A percentile compares a stretch with the other conserved stretches of the same genome.
phyloP scores from a whole-genome alignment of 139 green algal genomes.

The Coelastrella sp. region DNA sequence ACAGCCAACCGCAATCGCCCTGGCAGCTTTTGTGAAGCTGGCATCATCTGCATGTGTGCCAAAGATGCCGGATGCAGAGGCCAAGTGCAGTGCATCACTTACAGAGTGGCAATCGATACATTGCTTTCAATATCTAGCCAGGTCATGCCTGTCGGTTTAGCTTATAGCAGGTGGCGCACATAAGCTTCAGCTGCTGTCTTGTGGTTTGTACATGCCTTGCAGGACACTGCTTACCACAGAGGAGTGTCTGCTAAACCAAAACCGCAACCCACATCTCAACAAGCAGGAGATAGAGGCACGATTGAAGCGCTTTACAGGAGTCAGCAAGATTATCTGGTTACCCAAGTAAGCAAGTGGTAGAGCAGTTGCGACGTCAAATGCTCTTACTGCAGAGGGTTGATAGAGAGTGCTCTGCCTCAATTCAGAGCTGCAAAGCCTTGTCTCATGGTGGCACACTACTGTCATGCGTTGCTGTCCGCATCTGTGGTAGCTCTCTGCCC shows the following conservation, averaged over 20 bases:
- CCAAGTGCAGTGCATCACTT: too few species aligned
- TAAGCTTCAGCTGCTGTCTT: not conserved
- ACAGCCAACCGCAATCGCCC: too few species aligned
- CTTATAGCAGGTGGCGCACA: not conserved
- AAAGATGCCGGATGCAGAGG: too few species aligned
- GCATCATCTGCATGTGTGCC: too few species aligned
- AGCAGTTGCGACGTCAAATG: not conserved
- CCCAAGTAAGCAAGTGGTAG: constrained; percentile 39
- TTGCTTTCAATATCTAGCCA: not conserved
- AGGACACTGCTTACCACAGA: constrained; percentile 77
- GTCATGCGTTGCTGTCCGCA: too few species aligned
- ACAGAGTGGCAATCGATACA: not conserved
- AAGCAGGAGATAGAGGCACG: constrained; percentile 63
- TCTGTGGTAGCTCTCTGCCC: too few species aligned
- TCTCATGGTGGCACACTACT: too few species aligned
- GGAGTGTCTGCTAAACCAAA: constrained; percentile 77
- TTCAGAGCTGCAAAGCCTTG: too few species aligned
- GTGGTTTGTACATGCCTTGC: not conserved
- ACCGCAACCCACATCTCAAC: constrained; percentile 72
- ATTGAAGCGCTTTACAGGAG: constrained; percentile 71
- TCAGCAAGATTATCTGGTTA: constrained; percentile 82
- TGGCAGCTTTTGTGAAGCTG: too few species aligned
- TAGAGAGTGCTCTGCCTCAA: too few species aligned
- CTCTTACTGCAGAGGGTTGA: not conserved
- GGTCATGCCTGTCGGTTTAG: not conserved